Evolutionary conservation across 73 alveolate species (phyloP).

Genomic region (Symbiodinium natans): DNA sequence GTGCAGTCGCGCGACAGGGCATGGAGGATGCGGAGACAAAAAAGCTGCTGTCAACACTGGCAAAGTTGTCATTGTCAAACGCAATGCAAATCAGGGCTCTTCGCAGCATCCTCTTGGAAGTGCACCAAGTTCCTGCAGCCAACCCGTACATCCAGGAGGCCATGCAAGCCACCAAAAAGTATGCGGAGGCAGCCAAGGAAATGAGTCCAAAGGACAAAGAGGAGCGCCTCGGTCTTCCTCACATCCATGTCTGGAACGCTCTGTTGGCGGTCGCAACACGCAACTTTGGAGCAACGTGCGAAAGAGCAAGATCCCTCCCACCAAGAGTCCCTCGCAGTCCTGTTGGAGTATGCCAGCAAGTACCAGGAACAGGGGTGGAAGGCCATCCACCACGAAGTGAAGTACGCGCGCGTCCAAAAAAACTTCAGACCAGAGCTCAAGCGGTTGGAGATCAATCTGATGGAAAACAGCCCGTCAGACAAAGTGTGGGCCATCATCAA

Average conservation of each 20-base stretch:
- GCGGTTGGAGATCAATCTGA: neutral
- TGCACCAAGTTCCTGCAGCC: neutral
- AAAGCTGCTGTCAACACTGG: neutral
- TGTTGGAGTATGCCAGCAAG: neutral
- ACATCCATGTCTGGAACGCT: neutral
- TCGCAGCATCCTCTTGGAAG: neutral
- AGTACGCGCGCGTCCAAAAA: neutral
- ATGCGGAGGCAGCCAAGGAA: neutral
- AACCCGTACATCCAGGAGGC: neutral
- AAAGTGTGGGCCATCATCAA: neutral
- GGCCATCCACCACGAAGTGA: neutral
- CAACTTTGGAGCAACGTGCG: neutral
- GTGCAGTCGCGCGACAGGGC: neutral
- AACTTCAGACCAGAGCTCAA: neutral
- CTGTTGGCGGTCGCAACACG: neutral
- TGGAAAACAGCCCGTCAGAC: neutral
- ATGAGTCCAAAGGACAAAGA: neutral
- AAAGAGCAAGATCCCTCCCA: neutral
- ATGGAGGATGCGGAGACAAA: neutral
- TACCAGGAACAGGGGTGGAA: neutral
- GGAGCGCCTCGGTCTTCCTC: neutral
- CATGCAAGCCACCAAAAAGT: neutral
- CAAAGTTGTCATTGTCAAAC: neutral
- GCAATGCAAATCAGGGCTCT: neutral
- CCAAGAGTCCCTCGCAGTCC: neutral